Evolutionary conservation across 2,329 filamentous ascomycete genomes (phyloP).

Genomic region (Cladosporium sp.): DNA sequence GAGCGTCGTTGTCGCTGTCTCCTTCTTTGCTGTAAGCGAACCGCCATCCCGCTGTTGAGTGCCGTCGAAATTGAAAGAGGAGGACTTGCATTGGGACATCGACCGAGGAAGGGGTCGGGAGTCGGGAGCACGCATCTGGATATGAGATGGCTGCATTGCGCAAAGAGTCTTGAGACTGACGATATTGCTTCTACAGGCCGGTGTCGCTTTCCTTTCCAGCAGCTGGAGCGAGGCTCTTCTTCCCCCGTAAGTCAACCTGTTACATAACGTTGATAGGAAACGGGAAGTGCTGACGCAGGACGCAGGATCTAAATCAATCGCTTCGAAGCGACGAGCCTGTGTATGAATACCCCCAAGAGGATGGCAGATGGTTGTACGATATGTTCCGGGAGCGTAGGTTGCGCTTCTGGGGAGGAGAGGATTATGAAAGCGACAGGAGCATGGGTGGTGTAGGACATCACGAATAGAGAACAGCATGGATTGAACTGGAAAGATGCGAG

Average conservation of each 20-base stretch:
- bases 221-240: slow-evolving; percentile 56
- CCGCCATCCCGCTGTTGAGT: neutral
- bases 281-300: neutral
- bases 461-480: neutral
- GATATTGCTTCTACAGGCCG: slow-evolving; percentile 40
- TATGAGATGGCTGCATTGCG: neutral
- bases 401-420: neutral
- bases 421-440: neutral
- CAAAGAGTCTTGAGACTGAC: slow-evolving; percentile 21
- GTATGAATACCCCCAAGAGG: slow-evolving; percentile 8
- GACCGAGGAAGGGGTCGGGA: neutral
- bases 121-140: neutral
- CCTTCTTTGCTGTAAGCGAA: slow-evolving; percentile 53
- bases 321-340: slow-evolving; percentile 3
- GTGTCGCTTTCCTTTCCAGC: slow-evolving; percentile 55
- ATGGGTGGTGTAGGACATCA: neutral
- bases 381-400: neutral
- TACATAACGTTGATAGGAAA: neutral
- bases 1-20: slow-evolving; percentile 50
- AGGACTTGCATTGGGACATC: neutral
- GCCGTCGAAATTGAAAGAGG: neutral
- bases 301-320: slow-evolving; percentile 19
- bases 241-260: slow-evolving; percentile 45
- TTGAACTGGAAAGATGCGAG: slow-evolving; percentile 6
- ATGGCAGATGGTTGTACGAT: slow-evolving; percentile 9